A percentile compares a stretch with the other conserved stretches of the same genome.
These are phyloP conservation scores for Forsythia viridissima DNA, from an alignment of 257 asterid genomes.

Conservation along the genomic window DNA sequence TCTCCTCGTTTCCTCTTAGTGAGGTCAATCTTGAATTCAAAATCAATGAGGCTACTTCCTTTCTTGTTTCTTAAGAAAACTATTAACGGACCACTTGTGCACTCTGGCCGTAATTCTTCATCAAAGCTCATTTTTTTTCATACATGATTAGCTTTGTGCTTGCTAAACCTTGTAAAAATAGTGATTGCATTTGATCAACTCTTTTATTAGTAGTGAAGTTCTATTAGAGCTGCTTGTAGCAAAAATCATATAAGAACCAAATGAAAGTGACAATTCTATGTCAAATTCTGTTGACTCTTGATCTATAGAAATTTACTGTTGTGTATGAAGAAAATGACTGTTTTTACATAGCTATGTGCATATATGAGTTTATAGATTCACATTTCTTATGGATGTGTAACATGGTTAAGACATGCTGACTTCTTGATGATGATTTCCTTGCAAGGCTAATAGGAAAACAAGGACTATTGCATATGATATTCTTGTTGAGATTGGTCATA, in stretches of 20 bases:
- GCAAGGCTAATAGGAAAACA: conserved; percentile 83
- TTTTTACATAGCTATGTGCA: not conserved
- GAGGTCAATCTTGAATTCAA: not conserved
- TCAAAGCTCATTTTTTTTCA: not conserved
- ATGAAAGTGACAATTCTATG: not conserved
- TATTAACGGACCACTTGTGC: not conserved
- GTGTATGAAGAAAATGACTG: not conserved
- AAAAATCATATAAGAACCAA: not conserved
- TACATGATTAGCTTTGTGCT: not conserved
- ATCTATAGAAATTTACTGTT: not conserved
- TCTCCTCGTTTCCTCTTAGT: not conserved
- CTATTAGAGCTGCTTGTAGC: not conserved
- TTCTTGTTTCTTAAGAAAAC: not conserved
- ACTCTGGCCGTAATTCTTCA: not conserved
- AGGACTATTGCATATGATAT: conserved; percentile 94
- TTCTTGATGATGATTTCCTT: conserved; percentile 21
- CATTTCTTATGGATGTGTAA: not conserved
- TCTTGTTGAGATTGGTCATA: conserved; percentile 88
- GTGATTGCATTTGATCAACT: not conserved
- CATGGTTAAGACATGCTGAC: conserved; percentile 19
- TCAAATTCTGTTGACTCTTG: not conserved
- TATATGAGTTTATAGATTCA: not conserved
- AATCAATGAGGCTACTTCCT: not conserved
- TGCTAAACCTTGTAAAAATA: not conserved
- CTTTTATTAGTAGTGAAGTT: not conserved